A percentile compares a stretch with the other conserved stretches of the same genome.
Conservation (phyloP, 441 rosid genomes). For the Adansonia rubrostipa region DNA sequence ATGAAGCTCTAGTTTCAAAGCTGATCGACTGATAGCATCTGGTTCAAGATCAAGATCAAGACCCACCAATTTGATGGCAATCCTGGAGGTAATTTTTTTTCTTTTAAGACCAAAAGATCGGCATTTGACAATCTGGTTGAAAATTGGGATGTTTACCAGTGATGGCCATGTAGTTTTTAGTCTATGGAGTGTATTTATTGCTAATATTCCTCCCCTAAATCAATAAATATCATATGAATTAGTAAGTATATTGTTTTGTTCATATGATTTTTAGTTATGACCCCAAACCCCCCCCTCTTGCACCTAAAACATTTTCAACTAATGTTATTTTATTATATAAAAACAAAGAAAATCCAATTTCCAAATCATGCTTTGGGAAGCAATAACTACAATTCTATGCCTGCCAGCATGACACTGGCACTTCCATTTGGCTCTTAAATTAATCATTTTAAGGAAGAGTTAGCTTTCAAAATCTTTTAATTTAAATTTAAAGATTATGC, state of each 20-base stretch:
- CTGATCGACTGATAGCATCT: background rate
- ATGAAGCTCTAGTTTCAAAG: background rate
- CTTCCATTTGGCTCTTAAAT: too few relatives aligned
- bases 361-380: too few relatives aligned
- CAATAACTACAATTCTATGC: too few relatives aligned
- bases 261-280: background rate
- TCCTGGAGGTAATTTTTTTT: background rate
- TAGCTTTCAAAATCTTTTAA: background rate
- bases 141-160: background rate
- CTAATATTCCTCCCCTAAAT: background rate
- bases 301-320: background rate
- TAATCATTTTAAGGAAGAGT: background rate
- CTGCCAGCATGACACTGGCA: too few relatives aligned
- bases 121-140: background rate
- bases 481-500: too few relatives aligned
- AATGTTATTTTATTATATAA: too few relatives aligned
- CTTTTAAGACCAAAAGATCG: background rate
- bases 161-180: background rate
- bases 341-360: background rate
- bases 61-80: background rate
- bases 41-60: background rate
- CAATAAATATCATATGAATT: background rate
- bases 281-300: background rate
- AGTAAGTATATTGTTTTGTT: background rate
- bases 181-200: background rate